Evolutionary conservation across 2,329 filamentous ascomycete genomes (phyloP), one percentile per base, ranked within the genome.

Genomic region (Phyllosticta ampelicida): DNA sequence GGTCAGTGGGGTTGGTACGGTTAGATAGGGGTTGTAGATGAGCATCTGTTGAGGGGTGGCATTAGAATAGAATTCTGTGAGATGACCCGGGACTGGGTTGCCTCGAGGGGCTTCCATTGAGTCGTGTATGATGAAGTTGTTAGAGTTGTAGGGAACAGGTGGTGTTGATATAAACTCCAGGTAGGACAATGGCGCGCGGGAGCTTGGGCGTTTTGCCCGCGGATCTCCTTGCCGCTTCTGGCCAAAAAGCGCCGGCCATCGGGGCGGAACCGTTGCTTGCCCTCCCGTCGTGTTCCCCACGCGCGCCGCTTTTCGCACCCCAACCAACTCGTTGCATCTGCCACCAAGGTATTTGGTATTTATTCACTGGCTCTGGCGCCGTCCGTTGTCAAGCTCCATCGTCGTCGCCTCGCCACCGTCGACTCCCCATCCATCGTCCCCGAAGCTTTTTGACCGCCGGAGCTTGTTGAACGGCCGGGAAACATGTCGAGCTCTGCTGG

Each of bases 401-500:
- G 9, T 51, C 49, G 23, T 16, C 49, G 49, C 49, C 13, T 26
- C 16, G n/a, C 19, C 51, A 4, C 23, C 36, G 16, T 48, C 55
- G 28, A 9, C 21, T n/a, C 50, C 19, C 10, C 1, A 36, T 29
- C 36, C 21, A 30, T n/a, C 51, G 21, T 19, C 13, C 49, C 48
- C 48, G 5, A 16, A n/a, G n/a, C 21, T 18, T 51, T 51, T n/a
- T n/a, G 48, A n/a, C 56, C n/a, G n/a, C 19, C 20, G 52, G 21
- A 9, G 11, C 29, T 52, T 48, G 49, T 23, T 11, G 20, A 52
- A n/a, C 21, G 8, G 5, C 36, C 28, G 44, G 29, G 11, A 44
- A 26, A 11, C n/a, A 58, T 58, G 55, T 58, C 55, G 29, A 44
- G 4, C 36, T 44, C 36, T 44, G 36, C 53, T 18, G 58, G 52